Conservation (phyloP, 768 basidiomycete species). For the Hygrocybe punicea region DNA sequence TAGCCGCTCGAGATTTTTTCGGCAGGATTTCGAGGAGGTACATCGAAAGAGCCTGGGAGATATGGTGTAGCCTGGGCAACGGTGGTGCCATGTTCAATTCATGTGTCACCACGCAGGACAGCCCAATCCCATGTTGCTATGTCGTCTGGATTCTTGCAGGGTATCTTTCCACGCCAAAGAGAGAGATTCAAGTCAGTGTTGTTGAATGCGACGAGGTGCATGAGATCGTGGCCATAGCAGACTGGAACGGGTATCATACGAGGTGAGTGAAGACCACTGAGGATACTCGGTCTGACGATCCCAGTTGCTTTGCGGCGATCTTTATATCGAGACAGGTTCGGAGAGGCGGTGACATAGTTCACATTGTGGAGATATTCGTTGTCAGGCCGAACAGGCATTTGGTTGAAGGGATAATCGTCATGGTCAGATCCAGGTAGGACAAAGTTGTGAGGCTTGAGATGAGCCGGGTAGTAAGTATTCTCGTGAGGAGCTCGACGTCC, state of each 20-base stretch:
- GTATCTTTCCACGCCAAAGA: constrained; percentile 19
- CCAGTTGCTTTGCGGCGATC: constrained; percentile 31
- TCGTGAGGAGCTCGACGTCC: constrained; percentile 28
- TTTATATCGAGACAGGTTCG: constrained; percentile 29
- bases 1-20: constrained; percentile 31
- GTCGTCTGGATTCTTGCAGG: constrained; percentile 19
- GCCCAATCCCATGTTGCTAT: constrained; percentile 31
- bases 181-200: constrained; percentile 32
- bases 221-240: constrained; percentile 28
- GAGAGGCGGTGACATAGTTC: constrained; percentile 15
- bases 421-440: constrained; percentile 20
- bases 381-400: not conserved
- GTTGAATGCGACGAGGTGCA: constrained; percentile 39
- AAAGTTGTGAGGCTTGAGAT: constrained; percentile 25
- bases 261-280: constrained; percentile 37
- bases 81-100: constrained; percentile 17
- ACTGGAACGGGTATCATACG: constrained; percentile 33
- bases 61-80: constrained; percentile 6
- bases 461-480: constrained; percentile 34
- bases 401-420: constrained; percentile 10
- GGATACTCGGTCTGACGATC: constrained; percentile 34
- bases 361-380: not conserved
- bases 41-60: constrained; percentile 16
- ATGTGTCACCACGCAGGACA: constrained; percentile 12
- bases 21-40: constrained; percentile 15